phyloP scores from a whole-genome alignment of 768 basidiomycete species.

The Rhodotorula diobovata region DNA sequence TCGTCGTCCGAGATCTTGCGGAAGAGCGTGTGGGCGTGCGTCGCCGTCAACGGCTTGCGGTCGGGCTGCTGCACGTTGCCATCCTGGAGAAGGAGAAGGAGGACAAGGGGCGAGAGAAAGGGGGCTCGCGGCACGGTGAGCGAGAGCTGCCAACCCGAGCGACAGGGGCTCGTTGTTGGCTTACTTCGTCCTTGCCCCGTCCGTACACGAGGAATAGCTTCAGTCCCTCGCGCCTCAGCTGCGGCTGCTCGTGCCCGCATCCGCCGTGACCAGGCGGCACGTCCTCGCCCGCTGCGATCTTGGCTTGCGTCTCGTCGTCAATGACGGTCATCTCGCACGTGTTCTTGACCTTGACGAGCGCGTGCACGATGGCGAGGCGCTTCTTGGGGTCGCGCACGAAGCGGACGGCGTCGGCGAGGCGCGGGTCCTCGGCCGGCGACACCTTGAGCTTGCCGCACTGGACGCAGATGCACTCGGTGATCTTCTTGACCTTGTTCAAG shows the following conservation, averaged over 20 bases:
- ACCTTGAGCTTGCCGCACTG: slow-evolving; percentile 98
- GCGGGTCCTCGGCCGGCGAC: slow-evolving; percentile 51
- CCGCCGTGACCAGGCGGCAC: slow-evolving; percentile 83
- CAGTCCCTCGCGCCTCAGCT: slow-evolving; percentile 85
- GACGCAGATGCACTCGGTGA: slow-evolving; percentile 96
- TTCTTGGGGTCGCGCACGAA: slow-evolving; percentile 44
- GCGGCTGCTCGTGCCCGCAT: slow-evolving; percentile 86
- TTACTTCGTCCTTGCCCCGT: slow-evolving; percentile 76
- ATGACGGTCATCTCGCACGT: slow-evolving; percentile 81
- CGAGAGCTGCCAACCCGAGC: not conserved
- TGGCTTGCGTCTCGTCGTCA: slow-evolving; percentile 70
- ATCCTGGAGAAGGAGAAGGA: slow-evolving; percentile 5
- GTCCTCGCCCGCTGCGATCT: slow-evolving; percentile 56
- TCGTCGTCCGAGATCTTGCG: slow-evolving; percentile 91
- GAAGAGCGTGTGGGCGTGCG: slow-evolving; percentile 85
- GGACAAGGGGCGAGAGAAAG: no score
- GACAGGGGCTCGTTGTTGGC: slow-evolving; percentile 44
- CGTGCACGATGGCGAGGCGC: slow-evolving; percentile 40
- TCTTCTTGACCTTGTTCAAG: slow-evolving; percentile 98
- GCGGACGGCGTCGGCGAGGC: slow-evolving; percentile 38
- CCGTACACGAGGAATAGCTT: slow-evolving; percentile 94
- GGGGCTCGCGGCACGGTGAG: not conserved
- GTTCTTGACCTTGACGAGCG: slow-evolving; percentile 59
- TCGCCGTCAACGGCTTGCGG: slow-evolving; percentile 44
- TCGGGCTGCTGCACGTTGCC: slow-evolving; percentile 35